Evolutionary conservation across 371 early-diverging fungal species (phyloP), one percentile per base, ranked within the genome.

Genomic region (Chytridium lagenaria): DNA sequence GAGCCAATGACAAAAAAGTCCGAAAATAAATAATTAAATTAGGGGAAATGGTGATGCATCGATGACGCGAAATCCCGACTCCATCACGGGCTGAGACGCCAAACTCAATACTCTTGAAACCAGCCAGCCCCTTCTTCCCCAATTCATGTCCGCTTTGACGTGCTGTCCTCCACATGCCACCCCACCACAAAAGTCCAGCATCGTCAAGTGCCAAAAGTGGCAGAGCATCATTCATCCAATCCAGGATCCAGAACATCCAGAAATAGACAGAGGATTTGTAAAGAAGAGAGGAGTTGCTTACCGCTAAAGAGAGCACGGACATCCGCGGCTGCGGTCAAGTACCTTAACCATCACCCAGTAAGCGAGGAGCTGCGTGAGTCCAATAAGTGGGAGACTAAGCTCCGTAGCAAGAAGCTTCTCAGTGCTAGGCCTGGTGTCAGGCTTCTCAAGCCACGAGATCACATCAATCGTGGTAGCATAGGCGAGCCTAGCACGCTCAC

Each of bases 381-480:
- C 98, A 69, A 96, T 94, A 75, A 96, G 83, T 30, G 98, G 96
- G 76, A 95, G 85, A 77, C 92, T 91, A 72, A 95, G 91, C 30
- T 93, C 91, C 22, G 95, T 94, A 50, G 92, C 90, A 38, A 95
- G 84, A 59, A 96, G 83, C 73, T 92, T 91, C 66, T 91, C 91
- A 65, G 91, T 88, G 82, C 91, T 92, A 51, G 98, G 98, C 72
- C 92, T 86, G 36, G 90, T 85, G 70, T 92, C 94, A 37, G 93
- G 92, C 84, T 92, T 90, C 61, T 92, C 86, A 70, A 97, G 82
- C 98, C 98, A 97, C 67, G 86, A 84, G 76, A 95, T 84, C 68
- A 96, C 88, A 81, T 95, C 92, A 72, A 96, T 85, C 72, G 91
- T 93, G 86, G 93, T 91, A 70, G 95, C 89, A 72, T 93, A 92